A percentile compares a stretch with the other conserved stretches of the same genome.
Evolutionary conservation across 208 protist species (phyloP).

Genomic region (Wallacemonas sp.): DNA sequence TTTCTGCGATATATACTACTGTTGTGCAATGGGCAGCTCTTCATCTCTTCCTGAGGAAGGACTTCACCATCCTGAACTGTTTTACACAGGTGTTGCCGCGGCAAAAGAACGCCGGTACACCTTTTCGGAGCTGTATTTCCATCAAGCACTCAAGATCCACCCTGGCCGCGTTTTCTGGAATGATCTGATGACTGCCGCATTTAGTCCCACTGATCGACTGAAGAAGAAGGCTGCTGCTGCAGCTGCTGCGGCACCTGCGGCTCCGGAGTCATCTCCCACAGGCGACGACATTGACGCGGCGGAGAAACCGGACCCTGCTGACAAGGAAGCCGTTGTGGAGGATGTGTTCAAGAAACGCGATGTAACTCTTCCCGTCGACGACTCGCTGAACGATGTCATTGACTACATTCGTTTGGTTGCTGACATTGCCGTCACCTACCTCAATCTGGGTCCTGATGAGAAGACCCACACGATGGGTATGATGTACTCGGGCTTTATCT

Average conservation of each 20-base stretch:
- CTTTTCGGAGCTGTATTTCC: constrained; percentile 46
- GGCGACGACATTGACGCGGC: neutral
- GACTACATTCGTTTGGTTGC: constrained; percentile 20
- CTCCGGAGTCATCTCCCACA: neutral
- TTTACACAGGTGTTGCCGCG: constrained; percentile 28
- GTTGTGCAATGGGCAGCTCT: neutral
- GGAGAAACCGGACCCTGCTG: neutral
- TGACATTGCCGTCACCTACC: constrained; percentile 25
- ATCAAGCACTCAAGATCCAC: constrained; percentile 44
- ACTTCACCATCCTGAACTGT: constrained; percentile 28
- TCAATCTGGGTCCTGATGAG: constrained; percentile 18
- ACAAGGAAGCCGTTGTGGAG: neutral
- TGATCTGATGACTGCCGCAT: constrained; percentile 11
- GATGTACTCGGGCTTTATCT: constrained; percentile 17
- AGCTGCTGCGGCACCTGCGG: neutral
- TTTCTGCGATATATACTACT: no score
- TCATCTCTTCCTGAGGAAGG: constrained; percentile 14
- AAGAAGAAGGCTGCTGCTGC: constrained; percentile 14
- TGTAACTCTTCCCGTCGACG: constrained; percentile 15
- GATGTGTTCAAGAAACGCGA: constrained; percentile 14
- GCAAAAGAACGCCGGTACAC: constrained; percentile 42
- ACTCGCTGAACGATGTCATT: constrained; percentile 14
- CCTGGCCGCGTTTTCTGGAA: constrained; percentile 34
- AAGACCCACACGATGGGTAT: constrained; percentile 14
- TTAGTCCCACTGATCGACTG: constrained; percentile 10